These are phyloP conservation scores for Penicillium bialowiezense DNA, from an alignment of 495 filamentous ascomycete species.

Conservation along the genomic window DNA sequence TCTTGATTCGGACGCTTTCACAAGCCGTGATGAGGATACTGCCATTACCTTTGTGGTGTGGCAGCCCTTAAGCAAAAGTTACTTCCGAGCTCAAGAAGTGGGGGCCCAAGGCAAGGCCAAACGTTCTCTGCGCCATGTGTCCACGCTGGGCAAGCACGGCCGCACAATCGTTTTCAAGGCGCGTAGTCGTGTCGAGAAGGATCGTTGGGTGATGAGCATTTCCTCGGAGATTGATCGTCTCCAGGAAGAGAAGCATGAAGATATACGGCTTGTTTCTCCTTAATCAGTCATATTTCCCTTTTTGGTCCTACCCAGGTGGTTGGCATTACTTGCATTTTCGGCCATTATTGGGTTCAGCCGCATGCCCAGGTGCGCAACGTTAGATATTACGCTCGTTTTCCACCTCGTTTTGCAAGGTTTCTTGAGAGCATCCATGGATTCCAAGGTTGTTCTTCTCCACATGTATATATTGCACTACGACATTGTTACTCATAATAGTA, in stretches of 20 bases:
- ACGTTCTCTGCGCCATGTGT: conserved; percentile 47
- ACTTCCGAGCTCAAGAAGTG: conserved; percentile 54
- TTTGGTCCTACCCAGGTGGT: not conserved
- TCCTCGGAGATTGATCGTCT: conserved; percentile 70
- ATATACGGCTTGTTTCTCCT: conserved; percentile 56
- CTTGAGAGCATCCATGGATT: no score
- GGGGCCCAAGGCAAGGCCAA: conserved; percentile 42
- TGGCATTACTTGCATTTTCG: not conserved
- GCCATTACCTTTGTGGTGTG: conserved; percentile 73
- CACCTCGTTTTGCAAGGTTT: no score
- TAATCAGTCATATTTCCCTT: conserved; percentile 7
- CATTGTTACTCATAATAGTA: conserved; percentile 16
- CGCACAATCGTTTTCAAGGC: conserved; percentile 70
- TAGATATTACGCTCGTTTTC: not conserved
- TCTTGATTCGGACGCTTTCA: conserved; percentile 60
- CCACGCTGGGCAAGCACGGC: conserved; percentile 58
- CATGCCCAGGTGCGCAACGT: no score
- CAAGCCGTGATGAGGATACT: conserved; percentile 65
- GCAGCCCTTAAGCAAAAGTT: conserved; percentile 59
- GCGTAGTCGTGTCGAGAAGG: conserved; percentile 66
- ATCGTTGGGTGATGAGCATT: conserved; percentile 73
- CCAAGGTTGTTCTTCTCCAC: not conserved
- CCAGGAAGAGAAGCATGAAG: conserved; percentile 52
- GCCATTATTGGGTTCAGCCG: not conserved
- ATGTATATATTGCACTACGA: not conserved